Base-by-base conservation (phyloP, 495 filamentous ascomycete genomes). In the Haplographium delicatum region DNA sequence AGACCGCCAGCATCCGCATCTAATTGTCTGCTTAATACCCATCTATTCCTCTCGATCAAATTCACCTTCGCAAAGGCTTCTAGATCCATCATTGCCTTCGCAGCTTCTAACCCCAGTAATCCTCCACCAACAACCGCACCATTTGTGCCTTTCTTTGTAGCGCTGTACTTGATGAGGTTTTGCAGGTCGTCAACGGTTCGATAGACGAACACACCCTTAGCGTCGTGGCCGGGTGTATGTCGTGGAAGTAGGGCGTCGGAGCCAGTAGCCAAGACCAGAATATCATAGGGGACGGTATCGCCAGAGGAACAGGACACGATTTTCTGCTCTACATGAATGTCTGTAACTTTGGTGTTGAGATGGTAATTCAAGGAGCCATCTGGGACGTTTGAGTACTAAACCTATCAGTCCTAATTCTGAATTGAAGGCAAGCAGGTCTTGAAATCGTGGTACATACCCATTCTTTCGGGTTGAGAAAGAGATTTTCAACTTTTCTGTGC, bases 41-140 rank as follows among this genome's bases (percentile, higher is more conserved):
- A 97, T 57, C 82, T 71, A 62, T 95, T 95, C 43, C 90, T 78
- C 66, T 97, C 91, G 50, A 97, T 83, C 9, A 97, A 70, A 52
- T 83, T 87, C 38, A 97, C 89, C 34, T 80, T 80, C 0, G 73
- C 75, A 63, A 87, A 96, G 28, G 82, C 80, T 57, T 86, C 71
- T 13, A 97, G 68, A 62, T 96, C 91, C 68, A 91, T 86, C 88
- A 97, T 88, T 0, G 91, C 91, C 58, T 96, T 95, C 27, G 91
- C 91, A 22, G 91, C 91, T 73, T 97, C 91, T 0, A 97, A 77
- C 0, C 91, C 91, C 0, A 97, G 71, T 23, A 97, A 60, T 1
- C 91, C 91, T 27, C 91, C 91, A n/a, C 91, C 91, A 10, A 97
- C 89, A 1, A 93, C 88, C 2, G 81, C 82, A 1, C 86, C 91